Percentiles rank a stretch among this genome's conserved stretches.
Conservation (phyloP, 139 green algal genomes). For the Medakamo hakoo region DNA sequence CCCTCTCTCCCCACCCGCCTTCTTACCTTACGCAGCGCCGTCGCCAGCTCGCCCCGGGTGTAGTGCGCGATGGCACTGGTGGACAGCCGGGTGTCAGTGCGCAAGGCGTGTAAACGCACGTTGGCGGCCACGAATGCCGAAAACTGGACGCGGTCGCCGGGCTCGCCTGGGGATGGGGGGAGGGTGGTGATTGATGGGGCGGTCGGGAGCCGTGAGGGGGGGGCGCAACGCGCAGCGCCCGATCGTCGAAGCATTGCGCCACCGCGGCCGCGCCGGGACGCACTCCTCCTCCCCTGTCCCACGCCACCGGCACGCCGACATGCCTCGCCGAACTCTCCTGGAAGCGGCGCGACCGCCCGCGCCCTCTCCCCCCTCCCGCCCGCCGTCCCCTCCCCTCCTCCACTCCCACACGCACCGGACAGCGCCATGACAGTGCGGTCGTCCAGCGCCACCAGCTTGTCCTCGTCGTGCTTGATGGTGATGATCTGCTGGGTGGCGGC, state of each 20-base stretch:
- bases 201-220: neutral
- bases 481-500: constrained; percentile 78
- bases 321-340: too few species aligned
- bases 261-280: too few species aligned
- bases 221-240: too few species aligned
- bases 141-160: constrained; percentile 82
- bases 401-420: constrained; percentile 8
- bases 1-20: neutral
- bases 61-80: constrained; percentile 86
- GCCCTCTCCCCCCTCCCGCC: neutral
- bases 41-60: constrained; percentile 80
- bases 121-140: constrained; percentile 81
- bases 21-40: constrained; percentile 61
- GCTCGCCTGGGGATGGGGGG: constrained; percentile 33
- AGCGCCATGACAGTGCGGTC: constrained; percentile 76
- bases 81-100: constrained; percentile 60
- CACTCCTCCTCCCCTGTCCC: too few species aligned
- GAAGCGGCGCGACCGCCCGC: too few species aligned
- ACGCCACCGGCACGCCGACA: too few species aligned
- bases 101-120: constrained; percentile 74
- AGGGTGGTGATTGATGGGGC: neutral
- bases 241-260: too few species aligned
- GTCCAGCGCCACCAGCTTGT: constrained; percentile 56
- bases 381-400: neutral
- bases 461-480: constrained; percentile 92